Evolutionary conservation across 108 stramenopile species (phyloP), one percentile per base, ranked within the genome.

Genomic region (Nannochloropsis salina): DNA sequence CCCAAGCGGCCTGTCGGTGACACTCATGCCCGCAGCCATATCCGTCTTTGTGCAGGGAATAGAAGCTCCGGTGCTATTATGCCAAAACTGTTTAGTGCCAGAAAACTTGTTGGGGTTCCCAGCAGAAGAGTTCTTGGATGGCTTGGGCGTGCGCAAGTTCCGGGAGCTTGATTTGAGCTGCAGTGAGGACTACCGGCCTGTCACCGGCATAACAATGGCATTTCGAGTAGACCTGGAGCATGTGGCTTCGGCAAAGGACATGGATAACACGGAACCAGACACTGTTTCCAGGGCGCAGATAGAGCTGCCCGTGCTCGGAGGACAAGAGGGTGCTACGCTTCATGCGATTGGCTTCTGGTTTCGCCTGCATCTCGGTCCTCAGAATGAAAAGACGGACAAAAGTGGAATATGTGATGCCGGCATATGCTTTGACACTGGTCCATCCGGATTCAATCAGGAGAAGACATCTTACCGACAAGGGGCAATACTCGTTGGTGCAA

Each of bases 281-380:
- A 87, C 42, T 88, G 87, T 81, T 82, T 87, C 84, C 45, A 74
- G 51, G 21, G 80, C 40, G 15, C 43, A 12, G 80, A 12, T 31
- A 80, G 85, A 82, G 74, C 21, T 40, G 43, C 42, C 87, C 42
- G 44, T 89, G 41, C 81, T 10, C 21, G 87, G 82, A 40, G 22
- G 8, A 41, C 86, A 44, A n/a, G 43, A 82, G 83, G 88, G 88
- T 41, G 61, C 61, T 74, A 88, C 88, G 20, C 44, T 89, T 10
- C 88, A 89, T 86, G 88, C 88, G 40, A 83, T 89, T 6, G 88
- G 87, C 20, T 88, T 88, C 82, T 89, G 88, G 88, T 89, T 88
- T 84, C 51, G 81, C 15, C 82, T 84, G 43, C 82, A 42, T 43
- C 84, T 88, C 10, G 42, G 12, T 10, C 6, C 51, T 5, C 42